phyloP scores from a whole-genome alignment of 2,329 filamentous ascomycete species.

The Incumbomyces lentus region DNA sequence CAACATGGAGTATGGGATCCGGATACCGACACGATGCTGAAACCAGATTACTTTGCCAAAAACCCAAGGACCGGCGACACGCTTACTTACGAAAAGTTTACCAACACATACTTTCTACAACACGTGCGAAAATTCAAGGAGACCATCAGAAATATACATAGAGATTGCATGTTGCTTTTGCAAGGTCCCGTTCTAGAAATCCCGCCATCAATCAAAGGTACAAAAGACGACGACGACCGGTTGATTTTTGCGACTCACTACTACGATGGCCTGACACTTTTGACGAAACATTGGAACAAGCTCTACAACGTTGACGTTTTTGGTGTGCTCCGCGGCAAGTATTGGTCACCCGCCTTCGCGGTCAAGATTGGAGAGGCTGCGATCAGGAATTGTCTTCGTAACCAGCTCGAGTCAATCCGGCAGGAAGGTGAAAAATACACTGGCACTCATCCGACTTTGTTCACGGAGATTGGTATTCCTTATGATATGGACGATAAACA shows the following conservation, averaged over 20 bases:
- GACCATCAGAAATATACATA: conserved; percentile 64
- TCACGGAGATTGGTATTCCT: conserved; percentile 94
- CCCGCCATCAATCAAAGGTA: conserved; percentile 77
- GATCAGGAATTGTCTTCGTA: conserved; percentile 83
- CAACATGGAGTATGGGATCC: conserved; percentile 95
- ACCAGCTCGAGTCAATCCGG: conserved; percentile 72
- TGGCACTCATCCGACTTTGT: conserved; percentile 76
- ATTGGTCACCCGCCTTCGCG: conserved; percentile 78
- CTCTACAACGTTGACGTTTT: conserved; percentile 96
- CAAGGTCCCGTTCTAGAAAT: conserved; percentile 89
- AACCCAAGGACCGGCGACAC: conserved; percentile 62
- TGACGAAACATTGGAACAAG: conserved; percentile 98
- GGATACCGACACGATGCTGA: conserved; percentile 61
- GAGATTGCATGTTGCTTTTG: conserved; percentile 75
- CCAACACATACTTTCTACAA: conserved; percentile 82
- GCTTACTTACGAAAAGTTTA: conserved; percentile 76
- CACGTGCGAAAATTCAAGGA: conserved; percentile 69
- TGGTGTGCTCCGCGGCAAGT: conserved; percentile 78
- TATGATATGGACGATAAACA: conserved; percentile 98
- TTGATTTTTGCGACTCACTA: conserved; percentile 93
- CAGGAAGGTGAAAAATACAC: conserved; percentile 82
- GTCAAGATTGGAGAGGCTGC: conserved; percentile 88
- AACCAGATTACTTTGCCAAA: conserved; percentile 79
- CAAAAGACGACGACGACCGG: conserved; percentile 74
- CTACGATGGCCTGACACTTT: conserved; percentile 90